Evolutionary conservation across 352 stramenopile species (phyloP).

Genomic region (Peronospora farinosa): DNA sequence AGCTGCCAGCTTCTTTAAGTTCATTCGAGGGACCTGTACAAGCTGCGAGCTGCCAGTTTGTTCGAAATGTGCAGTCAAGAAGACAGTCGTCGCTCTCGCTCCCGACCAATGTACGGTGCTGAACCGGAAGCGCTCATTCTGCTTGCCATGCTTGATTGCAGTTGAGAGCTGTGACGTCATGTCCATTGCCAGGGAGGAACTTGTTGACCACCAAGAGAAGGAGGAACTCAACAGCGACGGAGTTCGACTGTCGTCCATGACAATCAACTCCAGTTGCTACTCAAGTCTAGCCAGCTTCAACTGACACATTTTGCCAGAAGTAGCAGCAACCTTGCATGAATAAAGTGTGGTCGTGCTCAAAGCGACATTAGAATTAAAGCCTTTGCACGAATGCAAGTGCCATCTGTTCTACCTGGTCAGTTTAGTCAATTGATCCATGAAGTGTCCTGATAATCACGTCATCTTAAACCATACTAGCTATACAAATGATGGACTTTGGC

Average conservation of each 20-base stretch:
- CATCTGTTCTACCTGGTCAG: too few species aligned
- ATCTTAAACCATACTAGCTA: too few species aligned
- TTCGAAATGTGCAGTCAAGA: conserved; percentile 33
- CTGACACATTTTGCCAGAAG: background rate
- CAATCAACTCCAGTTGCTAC: conserved; percentile 23
- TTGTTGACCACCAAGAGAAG: conserved; percentile 17
- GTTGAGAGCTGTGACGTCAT: conserved; percentile 26
- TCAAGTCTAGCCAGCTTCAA: conserved; percentile 26
- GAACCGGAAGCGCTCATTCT: conserved; percentile 31
- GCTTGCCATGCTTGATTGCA: conserved; percentile 22
- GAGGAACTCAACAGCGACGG: conserved; percentile 19
- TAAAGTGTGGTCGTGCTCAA: too few species aligned
- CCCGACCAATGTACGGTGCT: conserved; percentile 33
- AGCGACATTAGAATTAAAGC: too few species aligned
- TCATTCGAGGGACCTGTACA: conserved; percentile 25
- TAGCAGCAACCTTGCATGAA: too few species aligned
- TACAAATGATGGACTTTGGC: too few species aligned
- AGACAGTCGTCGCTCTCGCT: conserved; percentile 31
- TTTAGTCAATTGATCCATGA: too few species aligned
- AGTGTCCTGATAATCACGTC: too few species aligned
- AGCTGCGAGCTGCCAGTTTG: conserved; percentile 32
- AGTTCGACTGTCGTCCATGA: conserved; percentile 26
- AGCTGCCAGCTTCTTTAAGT: conserved; percentile 22
- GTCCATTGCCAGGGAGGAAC: conserved; percentile 30
- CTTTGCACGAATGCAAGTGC: too few species aligned